These are phyloP conservation scores for Syncephalis fuscata DNA, from an alignment of 371 early-diverging fungal species.

Conservation along the genomic window DNA sequence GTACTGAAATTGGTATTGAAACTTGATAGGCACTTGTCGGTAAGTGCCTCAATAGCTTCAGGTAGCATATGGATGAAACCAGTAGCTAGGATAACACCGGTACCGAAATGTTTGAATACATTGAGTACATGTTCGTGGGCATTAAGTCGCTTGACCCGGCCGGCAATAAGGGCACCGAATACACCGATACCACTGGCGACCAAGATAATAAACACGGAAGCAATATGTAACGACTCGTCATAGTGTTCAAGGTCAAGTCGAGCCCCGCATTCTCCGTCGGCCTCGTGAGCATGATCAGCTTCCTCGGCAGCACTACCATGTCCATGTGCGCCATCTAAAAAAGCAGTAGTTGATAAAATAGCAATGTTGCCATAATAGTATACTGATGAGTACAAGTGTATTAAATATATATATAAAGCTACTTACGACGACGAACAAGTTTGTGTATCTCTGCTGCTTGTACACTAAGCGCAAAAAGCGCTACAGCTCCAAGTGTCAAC, in stretches of 20 bases:
- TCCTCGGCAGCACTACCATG: conserved; percentile 3
- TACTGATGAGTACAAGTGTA: too few species aligned
- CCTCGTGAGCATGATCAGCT: conserved; percentile 11
- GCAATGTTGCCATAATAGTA: too few species aligned
- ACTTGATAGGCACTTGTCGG: conserved; percentile 20
- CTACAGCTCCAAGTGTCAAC: too few species aligned
- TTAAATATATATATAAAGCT: too few species aligned
- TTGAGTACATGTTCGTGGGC: conserved; percentile 1
- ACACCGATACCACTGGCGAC: conserved; percentile 1
- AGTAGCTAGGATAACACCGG: conserved; percentile 64
- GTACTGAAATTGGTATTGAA: conserved; percentile 22
- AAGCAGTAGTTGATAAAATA: too few species aligned
- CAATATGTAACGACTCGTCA: conserved; percentile 29
- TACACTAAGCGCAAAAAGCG: too few species aligned
- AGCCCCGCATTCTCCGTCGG: background rate
- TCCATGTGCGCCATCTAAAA: background rate
- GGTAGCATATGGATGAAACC: conserved; percentile 56
- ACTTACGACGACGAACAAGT: too few species aligned
- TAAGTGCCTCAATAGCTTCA: conserved; percentile 18
- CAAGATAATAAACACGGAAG: conserved; percentile 32
- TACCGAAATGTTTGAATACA: conserved; percentile 44
- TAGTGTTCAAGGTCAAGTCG: conserved; percentile 14
- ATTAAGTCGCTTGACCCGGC: background rate
- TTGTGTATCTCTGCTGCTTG: too few species aligned
- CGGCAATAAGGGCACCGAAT: background rate